phyloP scores from a whole-genome alignment of 257 asterid species.

The Solanum clarkiae region DNA sequence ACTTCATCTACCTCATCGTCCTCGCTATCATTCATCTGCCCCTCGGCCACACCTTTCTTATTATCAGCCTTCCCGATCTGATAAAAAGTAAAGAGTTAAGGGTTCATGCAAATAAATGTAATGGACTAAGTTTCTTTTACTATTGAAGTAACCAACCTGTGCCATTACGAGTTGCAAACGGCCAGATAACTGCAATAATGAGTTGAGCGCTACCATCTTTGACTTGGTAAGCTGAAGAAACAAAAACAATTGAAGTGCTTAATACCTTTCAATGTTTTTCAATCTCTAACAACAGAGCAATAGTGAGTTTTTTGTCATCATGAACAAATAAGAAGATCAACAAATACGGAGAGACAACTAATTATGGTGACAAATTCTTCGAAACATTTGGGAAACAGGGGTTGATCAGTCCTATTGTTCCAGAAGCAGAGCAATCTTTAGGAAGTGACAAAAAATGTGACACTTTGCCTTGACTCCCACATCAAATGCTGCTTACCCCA shows the following conservation, averaged over 20 bases:
- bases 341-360: neutral
- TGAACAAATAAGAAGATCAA: neutral
- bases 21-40: conserved; percentile 44
- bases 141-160: conserved; percentile 37
- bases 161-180: conserved; percentile 82
- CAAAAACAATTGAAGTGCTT: neutral
- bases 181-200: conserved; percentile 68
- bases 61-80: conserved; percentile 55
- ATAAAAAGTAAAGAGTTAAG: neutral
- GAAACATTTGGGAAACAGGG: neutral
- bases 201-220: conserved; percentile 41
- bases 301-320: neutral
- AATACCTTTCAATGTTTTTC: neutral
- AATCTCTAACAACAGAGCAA: neutral
- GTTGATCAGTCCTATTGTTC: neutral
- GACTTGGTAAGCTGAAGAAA: conserved; percentile 50
- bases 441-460: neutral
- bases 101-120: neutral
- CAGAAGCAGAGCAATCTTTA: neutral
- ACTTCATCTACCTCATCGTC: conserved; percentile 41
- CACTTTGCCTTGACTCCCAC: too few relatives aligned
- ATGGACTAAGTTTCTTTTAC: neutral
- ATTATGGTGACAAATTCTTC: neutral
- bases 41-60: conserved; percentile 14
- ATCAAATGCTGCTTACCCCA: too few relatives aligned